Conservation (phyloP, 1,139 yeast species). For the Magnusiomyces fungicola region DNA sequence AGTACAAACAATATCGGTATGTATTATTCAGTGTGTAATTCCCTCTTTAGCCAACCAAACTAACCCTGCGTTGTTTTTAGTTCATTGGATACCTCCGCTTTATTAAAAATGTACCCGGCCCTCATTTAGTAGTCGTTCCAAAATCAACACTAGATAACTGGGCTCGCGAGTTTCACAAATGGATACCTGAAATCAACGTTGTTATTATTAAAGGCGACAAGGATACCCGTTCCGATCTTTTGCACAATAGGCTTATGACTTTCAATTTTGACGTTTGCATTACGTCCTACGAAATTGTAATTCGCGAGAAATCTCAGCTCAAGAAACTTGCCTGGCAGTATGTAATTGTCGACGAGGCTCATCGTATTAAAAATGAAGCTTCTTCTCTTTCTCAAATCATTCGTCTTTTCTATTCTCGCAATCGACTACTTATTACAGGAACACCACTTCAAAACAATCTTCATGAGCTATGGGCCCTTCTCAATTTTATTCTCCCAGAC, state of each 20-base stretch:
- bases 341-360: constrained; percentile 93
- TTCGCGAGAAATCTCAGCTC: constrained; percentile 75
- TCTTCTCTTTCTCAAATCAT: constrained; percentile 86
- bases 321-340: constrained; percentile 91
- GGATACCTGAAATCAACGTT: constrained; percentile 96
- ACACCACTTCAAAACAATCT: constrained; percentile 92
- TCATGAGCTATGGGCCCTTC: constrained; percentile 92
- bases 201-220: constrained; percentile 83
- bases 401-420: constrained; percentile 76
- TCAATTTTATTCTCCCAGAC: constrained; percentile 87
- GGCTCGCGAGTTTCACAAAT: constrained; percentile 85
- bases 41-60: not conserved
- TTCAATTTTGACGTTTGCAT: constrained; percentile 88
- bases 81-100: constrained; percentile 83
- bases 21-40: not conserved
- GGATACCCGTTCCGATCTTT: constrained; percentile 57
- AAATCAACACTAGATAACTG: constrained; percentile 93
- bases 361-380: constrained; percentile 91
- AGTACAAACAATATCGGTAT: constrained; percentile 2
- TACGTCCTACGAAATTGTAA: constrained; percentile 88
- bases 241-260: constrained; percentile 51
- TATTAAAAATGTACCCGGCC: constrained; percentile 70
- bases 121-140: constrained; percentile 87
- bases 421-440: constrained; percentile 84
- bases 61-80: constrained; percentile 83